Base-by-base conservation (phyloP, 306 rosid genomes). In the Pachyrhizus erosus region DNA sequence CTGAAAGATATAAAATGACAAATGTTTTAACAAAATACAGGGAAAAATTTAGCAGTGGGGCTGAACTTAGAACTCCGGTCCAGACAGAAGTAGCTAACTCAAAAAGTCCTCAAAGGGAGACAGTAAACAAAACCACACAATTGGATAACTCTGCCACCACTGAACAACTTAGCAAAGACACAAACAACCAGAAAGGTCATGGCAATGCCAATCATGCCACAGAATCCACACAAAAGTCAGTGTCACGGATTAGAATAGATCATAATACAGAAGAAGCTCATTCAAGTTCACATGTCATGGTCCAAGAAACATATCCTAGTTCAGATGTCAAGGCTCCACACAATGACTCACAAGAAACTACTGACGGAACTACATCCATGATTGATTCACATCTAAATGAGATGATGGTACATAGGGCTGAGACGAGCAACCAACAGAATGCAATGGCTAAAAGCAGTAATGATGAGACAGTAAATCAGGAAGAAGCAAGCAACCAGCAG, bases 11-110 rank as follows among this genome's bases (percentile, higher is more conserved):
- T 54, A 5, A 62, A 72, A 78, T 13, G 62, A 31, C n/a, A n/a
- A 23, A 24, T 26, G 51, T 21, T 45, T 65, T 7, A 12, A 78
- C 80, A 18, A 43, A 61, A 85, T 88, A 46, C 87, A 96, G 99
- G 94, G 91, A 87, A 88, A 90, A 55, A 79, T 93, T 96, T 67
- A 83, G 73, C 79, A 18, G 49, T 5, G 77, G 78, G 1, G 57
- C 31, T 23, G 88, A 88, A 55, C 77, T 68, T 27, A 84, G 52
- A 31, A 64, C 45, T 13, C 69, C 65, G 48, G 49, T 55, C 2
- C 87, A 77, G 5, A 51, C 61, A 69, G 91, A 87, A 65, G 80
- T 37, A 60, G 65, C 80, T n/a, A 14, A 14, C 27, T 45, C 82
- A 21, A 88, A 46, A 79, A 85, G 17, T 71, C 62, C 83, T 73